phyloP scores from a whole-genome alignment of 2,329 filamentous ascomycete species.

The Aaosphaeria pasadenensis region DNA sequence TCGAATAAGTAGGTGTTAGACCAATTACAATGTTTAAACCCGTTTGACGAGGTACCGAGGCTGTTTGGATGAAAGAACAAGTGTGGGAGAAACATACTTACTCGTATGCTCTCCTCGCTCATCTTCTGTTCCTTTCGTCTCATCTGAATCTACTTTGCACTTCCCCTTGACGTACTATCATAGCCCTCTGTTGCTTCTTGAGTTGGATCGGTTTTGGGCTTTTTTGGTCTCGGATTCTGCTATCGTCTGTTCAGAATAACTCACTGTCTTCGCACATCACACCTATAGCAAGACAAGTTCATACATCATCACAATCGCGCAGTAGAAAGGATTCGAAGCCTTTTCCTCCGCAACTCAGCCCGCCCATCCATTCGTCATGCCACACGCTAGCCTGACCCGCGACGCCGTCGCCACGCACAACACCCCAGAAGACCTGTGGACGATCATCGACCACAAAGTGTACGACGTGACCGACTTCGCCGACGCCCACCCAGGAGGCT shows the following conservation, averaged over 20 bases:
- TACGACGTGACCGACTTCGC: conserved; percentile 85
- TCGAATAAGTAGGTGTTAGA: too few species aligned
- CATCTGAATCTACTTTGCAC: too few species aligned
- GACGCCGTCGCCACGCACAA: conserved; percentile 72
- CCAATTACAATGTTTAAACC: too few species aligned
- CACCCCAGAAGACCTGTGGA: conserved; percentile 73
- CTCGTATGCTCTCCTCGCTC: too few species aligned
- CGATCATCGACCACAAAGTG: conserved; percentile 81
- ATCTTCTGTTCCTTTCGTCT: too few species aligned
- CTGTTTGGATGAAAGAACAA: too few species aligned
- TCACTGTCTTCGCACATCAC: background rate
- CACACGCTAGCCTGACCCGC: conserved; percentile 42
- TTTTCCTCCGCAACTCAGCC: background rate
- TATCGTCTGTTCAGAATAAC: background rate
- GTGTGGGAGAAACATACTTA: too few species aligned
- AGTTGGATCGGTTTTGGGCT: too few species aligned
- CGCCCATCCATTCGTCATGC: conserved; percentile 18
- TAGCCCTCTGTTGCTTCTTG: too few species aligned
- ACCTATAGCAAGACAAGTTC: background rate
- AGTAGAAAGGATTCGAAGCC: background rate
- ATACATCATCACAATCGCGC: background rate
- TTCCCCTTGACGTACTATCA: too few species aligned
- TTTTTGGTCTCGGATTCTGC: too few species aligned
- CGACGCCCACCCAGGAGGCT: conserved; percentile 80
- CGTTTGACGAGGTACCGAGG: too few species aligned